phyloP scores from a whole-genome alignment of 2,329 filamentous ascomycete genomes.

The Nannizzia gypsea region DNA sequence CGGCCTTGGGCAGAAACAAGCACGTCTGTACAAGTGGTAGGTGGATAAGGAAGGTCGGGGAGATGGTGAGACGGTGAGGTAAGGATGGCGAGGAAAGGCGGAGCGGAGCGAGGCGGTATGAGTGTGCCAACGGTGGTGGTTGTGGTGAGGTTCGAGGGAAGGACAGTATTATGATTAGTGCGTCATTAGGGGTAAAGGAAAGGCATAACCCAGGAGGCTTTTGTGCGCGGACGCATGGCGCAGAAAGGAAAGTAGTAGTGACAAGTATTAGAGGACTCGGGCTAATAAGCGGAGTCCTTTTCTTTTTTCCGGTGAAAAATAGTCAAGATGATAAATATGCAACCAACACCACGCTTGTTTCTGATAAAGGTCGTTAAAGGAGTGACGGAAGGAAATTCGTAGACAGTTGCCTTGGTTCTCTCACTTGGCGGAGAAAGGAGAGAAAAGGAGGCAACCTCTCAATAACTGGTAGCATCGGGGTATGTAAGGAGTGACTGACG shows the following conservation, averaged over 20 bases:
- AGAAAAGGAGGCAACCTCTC: neutral
- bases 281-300: neutral
- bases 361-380: constrained; percentile 18
- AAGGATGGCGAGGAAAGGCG: neutral
- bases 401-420: constrained; percentile 8
- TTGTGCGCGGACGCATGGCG: neutral
- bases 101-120: neutral
- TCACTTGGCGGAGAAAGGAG: neutral
- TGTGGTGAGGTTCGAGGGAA: constrained; percentile 1
- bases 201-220: constrained; percentile 12
- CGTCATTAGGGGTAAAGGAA: constrained; percentile 9
- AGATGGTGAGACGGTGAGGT: neutral
- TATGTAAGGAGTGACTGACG: constrained; percentile 15
- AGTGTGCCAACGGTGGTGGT: neutral
- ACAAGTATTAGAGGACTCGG: neutral
- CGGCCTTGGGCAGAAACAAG: constrained; percentile 15
- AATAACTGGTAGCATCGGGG: constrained; percentile 13
- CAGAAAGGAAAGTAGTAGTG: constrained; percentile 10
- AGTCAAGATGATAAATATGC: constrained; percentile 1
- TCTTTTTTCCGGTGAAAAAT: constrained; percentile 4
- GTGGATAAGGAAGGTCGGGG: neutral
- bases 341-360: constrained; percentile 18
- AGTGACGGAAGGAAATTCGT: constrained; percentile 24
- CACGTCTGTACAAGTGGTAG: constrained; percentile 9
- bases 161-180: constrained; percentile 6